These are phyloP conservation scores for Penicillium sp. DNA, from an alignment of 2,329 filamentous ascomycete genomes.

Conservation along the genomic window DNA sequence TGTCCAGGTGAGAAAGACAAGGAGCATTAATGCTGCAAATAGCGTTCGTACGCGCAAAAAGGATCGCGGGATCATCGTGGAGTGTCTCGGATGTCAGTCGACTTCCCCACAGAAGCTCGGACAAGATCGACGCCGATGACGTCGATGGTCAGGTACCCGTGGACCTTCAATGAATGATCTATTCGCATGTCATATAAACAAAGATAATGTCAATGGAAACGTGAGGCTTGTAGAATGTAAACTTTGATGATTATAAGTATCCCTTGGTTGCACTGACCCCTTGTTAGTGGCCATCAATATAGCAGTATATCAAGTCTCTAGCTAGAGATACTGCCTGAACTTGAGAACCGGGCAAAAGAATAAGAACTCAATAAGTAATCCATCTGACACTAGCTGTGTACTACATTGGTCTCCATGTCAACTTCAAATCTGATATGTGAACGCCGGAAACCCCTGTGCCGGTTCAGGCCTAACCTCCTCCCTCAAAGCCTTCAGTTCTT, in stretches of 20 bases:
- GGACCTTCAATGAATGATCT: neutral
- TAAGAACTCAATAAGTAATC: neutral
- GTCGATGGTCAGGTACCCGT: neutral
- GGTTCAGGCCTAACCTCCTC: neutral
- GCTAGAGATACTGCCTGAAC: neutral
- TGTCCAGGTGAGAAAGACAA: conserved; percentile 7
- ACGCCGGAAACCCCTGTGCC: neutral
- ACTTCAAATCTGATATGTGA: conserved; percentile 1
- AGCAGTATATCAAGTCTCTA: too few relatives aligned
- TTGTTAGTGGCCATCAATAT: too few relatives aligned
- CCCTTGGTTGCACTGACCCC: neutral
- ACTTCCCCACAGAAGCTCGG: neutral
- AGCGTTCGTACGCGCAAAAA: conserved; percentile 14
- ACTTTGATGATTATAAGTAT: neutral
- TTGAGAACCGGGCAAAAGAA: neutral
- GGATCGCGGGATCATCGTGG: conserved; percentile 2
- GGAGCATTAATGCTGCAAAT: conserved; percentile 3
- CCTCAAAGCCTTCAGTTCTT: neutral
- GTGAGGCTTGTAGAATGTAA: neutral
- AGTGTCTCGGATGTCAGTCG: neutral
- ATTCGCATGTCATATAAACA: neutral
- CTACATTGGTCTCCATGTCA: neutral
- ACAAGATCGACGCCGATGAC: neutral
- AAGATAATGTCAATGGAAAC: neutral
- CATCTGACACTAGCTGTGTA: neutral